phyloP scores from a whole-genome alignment of 2,329 filamentous ascomycete genomes.

The Rhynchosporium graminicola region DNA sequence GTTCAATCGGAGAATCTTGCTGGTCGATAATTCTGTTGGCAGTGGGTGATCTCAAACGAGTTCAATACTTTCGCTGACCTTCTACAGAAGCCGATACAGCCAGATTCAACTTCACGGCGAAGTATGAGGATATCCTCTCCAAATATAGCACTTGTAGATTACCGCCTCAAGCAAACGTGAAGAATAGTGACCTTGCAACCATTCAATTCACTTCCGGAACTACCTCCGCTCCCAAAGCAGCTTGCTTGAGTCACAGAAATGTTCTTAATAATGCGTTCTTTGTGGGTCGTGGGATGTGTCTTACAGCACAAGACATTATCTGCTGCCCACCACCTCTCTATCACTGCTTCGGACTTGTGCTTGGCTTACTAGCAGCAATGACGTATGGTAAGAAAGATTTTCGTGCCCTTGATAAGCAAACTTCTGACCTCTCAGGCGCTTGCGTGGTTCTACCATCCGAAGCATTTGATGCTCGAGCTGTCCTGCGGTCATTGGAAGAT shows the following conservation, averaged over 20 bases:
- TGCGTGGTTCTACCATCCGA: constrained; percentile 77
- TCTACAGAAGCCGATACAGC: constrained; percentile 59
- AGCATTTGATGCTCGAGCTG: constrained; percentile 68
- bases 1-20: neutral
- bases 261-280: constrained; percentile 34
- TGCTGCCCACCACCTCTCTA: constrained; percentile 84
- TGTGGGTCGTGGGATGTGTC: constrained; percentile 45
- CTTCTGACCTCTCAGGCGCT: constrained; percentile 45
- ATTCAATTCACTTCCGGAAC: constrained; percentile 23
- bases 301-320: constrained; percentile 66
- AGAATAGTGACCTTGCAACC: constrained; percentile 39
- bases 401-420: too few species aligned
- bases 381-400: constrained; percentile 55
- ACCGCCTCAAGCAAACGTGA: constrained; percentile 54
- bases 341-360: constrained; percentile 80
- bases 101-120: constrained; percentile 38
- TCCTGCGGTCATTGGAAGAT: constrained; percentile 65
- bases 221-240: constrained; percentile 21
- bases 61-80: constrained; percentile 36
- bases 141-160: constrained; percentile 45
- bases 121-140: constrained; percentile 1
- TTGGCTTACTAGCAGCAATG: constrained; percentile 70
- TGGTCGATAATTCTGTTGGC: constrained; percentile 9
- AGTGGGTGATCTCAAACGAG: neutral
- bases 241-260: constrained; percentile 28